Evolutionary conservation across 306 rosid genomes (phyloP), one percentile per base, ranked within the genome.

Genomic region (Casuarina glauca): DNA sequence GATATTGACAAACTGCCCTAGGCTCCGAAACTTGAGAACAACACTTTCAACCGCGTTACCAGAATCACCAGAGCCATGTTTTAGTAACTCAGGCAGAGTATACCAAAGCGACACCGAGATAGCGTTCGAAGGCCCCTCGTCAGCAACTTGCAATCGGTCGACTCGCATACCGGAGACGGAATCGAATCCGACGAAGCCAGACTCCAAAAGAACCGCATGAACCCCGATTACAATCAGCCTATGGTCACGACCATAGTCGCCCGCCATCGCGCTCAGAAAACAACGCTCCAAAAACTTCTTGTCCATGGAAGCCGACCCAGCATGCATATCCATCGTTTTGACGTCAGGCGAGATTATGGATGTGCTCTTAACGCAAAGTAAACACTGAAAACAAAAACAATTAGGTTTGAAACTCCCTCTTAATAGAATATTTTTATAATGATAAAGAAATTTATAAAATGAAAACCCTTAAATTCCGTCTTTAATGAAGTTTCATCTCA

Each of bases 191-290:
- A 90, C 87, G 49, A 94, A 88, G n/a, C 97, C 97, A 35, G 93
- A 92, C 78, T 94, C 98, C 42, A 88, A 74, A 48, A 94, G 72
- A 62, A 90, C 88, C 0, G 85, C 91, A 63, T 94, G 97, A 49
- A 94, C 91, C 0, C 87, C 84, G 62, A 76, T 64, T 10, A 90
- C 82, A 76, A 90, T 54, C 1, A 88, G 66, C 79, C 83, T 88
- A 51, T 80, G 86, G 81, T 84, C 85, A 48, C 51, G 75, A 13
- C 76, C 74, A 35, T 86, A 86, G 10, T 83, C 64, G 0, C 88
- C 82, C 51, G 89, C 68, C 19, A 88, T 84, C 69, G 88, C 82
- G 75, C 74, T 91, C 82, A 91, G 36, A 49, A 87, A 91, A 35
- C 68, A 83, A 52, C 90, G 80, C 54, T 79, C 87, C 0, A 88